Conservation (phyloP, 306 rosid genomes). For the Pyrus bretschneideri region DNA sequence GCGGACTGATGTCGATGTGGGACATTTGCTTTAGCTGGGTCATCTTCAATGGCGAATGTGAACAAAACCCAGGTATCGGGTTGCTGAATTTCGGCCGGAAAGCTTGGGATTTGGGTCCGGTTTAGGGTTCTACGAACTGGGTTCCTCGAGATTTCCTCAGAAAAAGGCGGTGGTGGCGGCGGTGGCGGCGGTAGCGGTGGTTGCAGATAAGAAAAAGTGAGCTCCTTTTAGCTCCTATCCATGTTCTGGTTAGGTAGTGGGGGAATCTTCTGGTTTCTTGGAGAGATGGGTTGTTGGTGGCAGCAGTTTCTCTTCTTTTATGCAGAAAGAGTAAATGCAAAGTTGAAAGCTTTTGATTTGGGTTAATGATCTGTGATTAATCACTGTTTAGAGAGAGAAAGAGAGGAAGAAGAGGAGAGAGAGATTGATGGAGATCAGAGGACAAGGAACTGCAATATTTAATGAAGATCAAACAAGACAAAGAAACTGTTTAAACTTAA, state of each 20-base stretch:
- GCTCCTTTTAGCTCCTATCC: slow-evolving; percentile 13
- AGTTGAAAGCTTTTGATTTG: slow-evolving; percentile 9
- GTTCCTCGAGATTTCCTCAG: not conserved
- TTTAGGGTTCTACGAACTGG: slow-evolving; percentile 30
- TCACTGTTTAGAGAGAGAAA: not conserved
- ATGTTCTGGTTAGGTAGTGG: slow-evolving; percentile 1
- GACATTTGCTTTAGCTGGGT: slow-evolving; percentile 42
- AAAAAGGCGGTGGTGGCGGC: not conserved
- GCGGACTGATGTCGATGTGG: slow-evolving; percentile 64
- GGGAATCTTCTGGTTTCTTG: slow-evolving; percentile 79
- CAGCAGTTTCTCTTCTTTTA: slow-evolving; percentile 9
- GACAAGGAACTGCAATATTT: not conserved
- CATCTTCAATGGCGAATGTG: slow-evolving; percentile 24
- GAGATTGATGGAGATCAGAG: not conserved
- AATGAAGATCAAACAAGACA: not conserved
- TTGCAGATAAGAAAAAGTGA: slow-evolving; percentile 23
- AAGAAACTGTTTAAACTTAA: not conserved
- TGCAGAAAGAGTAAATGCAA: slow-evolving; percentile 11
- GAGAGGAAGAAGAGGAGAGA: not conserved
- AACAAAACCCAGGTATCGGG: slow-evolving; percentile 18
- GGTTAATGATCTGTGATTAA: not conserved
- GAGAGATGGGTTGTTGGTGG: slow-evolving; percentile 35
- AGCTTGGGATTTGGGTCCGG: not conserved
- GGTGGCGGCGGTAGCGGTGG: not conserved
- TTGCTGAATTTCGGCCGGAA: not conserved